Evolutionary conservation across 192 early-diverging fungal species (phyloP).

Genomic region (Funneliformis geosporum): DNA sequence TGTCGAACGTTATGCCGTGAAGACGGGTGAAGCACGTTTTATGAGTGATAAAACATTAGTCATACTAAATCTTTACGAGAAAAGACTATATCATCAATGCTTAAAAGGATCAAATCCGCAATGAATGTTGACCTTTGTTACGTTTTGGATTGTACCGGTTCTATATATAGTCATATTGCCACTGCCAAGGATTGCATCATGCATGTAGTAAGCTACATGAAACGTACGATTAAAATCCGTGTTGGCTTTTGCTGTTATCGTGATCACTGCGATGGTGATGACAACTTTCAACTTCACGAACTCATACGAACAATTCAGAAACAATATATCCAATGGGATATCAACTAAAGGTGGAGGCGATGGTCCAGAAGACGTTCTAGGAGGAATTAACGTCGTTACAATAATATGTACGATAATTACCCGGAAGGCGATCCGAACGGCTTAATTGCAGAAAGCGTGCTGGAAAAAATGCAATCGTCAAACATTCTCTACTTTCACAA

Average conservation of each 20-base stretch:
- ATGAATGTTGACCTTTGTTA: constrained; percentile 26
- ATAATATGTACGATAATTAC: not conserved
- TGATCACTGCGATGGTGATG: not conserved
- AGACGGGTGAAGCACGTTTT: not conserved
- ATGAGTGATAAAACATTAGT: not conserved
- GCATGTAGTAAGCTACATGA: constrained; percentile 12
- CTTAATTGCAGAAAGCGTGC: constrained; percentile 10
- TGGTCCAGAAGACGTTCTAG: constrained; percentile 29
- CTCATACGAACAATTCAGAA: not conserved
- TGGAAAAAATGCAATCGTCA: constrained; percentile 7
- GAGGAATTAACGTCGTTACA: constrained; percentile 22
- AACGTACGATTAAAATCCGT: constrained; percentile 20
- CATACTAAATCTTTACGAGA: constrained; percentile 11
- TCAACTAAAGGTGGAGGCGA: constrained; percentile 13
- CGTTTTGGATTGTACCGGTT: constrained; percentile 17
- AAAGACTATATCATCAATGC: not conserved
- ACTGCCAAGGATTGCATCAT: constrained; percentile 29
- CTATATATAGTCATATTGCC: constrained; percentile 6
- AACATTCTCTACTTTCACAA: constrained; percentile 11
- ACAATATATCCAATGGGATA: not conserved
- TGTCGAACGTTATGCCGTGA: not conserved
- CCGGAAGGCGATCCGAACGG: constrained; percentile 25
- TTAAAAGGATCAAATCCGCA: not conserved
- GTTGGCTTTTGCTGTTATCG: constrained; percentile 17
- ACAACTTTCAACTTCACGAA: constrained; percentile 14